Percentiles rank a stretch among this genome's conserved stretches.
Conservation (phyloP, 1,284 basidiomycete genomes). For the Cystobasidium sp. region DNA sequence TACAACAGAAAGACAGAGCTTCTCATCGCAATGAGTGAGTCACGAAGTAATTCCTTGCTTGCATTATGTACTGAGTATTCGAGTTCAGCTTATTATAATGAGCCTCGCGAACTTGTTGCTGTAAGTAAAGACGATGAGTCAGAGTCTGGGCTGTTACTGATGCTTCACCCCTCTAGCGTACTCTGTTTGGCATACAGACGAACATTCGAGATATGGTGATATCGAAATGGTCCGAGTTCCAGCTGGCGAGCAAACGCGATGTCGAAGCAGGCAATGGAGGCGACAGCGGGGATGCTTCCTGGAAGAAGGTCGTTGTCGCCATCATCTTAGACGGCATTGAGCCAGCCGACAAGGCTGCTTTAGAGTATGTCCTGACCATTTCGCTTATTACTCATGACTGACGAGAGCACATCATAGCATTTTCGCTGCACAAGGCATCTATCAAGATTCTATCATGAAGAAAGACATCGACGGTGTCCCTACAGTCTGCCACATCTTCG, state of each 20-base stretch:
- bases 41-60: neutral
- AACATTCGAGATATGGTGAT: constrained; percentile 99
- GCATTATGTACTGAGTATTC: neutral
- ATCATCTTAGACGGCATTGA: constrained; percentile 83
- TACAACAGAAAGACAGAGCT: constrained; percentile 92
- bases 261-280: constrained; percentile 66
- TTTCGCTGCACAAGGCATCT: constrained; percentile 59
- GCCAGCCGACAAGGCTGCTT: constrained; percentile 88
- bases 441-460: constrained; percentile 83
- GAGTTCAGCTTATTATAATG: constrained; percentile 37
- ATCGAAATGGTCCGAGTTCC: constrained; percentile 89
- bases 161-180: constrained; percentile 56
- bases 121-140: neutral
- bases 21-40: constrained; percentile 64
- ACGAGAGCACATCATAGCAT: constrained; percentile 30
- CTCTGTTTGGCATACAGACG: constrained; percentile 92
- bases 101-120: constrained; percentile 35
- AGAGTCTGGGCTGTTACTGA: neutral
- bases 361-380: constrained; percentile 65
- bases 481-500: constrained; percentile 65
- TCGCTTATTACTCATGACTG: neutral
- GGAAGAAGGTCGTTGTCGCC: constrained; percentile 89
- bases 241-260: constrained; percentile 34
- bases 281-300: constrained; percentile 72
- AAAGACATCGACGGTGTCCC: constrained; percentile 85